phyloP scores from a whole-genome alignment of 768 basidiomycete species.

The Collybia mongolica region DNA sequence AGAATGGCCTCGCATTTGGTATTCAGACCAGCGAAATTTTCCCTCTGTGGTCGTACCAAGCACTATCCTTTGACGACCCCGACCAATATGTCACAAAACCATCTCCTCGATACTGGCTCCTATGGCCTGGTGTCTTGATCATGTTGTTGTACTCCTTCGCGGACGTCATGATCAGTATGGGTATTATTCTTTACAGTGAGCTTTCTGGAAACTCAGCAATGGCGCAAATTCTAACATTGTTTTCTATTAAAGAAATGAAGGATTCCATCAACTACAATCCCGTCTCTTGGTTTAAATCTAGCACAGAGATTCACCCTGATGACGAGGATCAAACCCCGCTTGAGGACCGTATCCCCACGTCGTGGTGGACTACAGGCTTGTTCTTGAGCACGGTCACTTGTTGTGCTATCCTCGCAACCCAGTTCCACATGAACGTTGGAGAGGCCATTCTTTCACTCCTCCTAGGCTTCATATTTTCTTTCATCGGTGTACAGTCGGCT shows the following conservation, averaged over 20 bases:
- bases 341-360: conserved; percentile 52
- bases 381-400: conserved; percentile 45
- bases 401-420: conserved; percentile 50
- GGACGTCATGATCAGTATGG: conserved; percentile 43
- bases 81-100: conserved; percentile 37
- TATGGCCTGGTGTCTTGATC: conserved; percentile 62
- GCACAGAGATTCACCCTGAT: conserved; percentile 29
- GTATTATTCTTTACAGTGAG: conserved; percentile 32
- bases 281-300: conserved; percentile 25
- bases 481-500: conserved; percentile 62
- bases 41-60: conserved; percentile 43
- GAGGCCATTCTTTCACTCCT: conserved; percentile 56
- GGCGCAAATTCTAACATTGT: too few relatives aligned
- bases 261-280: not conserved
- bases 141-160: conserved; percentile 62
- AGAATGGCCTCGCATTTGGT: conserved; percentile 52
- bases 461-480: conserved; percentile 64
- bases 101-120: conserved; percentile 59
- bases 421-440: conserved; percentile 57
- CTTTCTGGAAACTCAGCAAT: not conserved
- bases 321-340: conserved; percentile 51
- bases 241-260: not conserved
- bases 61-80: conserved; percentile 46
- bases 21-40: conserved; percentile 30
- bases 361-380: conserved; percentile 57